phyloP scores from a whole-genome alignment of 331 rosid genomes.

The Erythrophleum ivorense region DNA sequence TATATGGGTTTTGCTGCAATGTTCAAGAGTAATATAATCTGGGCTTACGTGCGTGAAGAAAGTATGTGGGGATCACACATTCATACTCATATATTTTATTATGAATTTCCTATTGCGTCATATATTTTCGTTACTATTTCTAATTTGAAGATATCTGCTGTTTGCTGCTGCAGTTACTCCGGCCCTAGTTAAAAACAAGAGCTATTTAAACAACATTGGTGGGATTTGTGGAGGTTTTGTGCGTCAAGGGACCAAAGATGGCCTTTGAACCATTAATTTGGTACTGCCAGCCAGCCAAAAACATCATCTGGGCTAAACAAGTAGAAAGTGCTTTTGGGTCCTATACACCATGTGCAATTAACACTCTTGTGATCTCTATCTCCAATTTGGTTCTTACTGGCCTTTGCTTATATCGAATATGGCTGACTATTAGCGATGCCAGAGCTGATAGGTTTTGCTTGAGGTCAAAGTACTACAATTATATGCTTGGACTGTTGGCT shows the following conservation, averaged over 20 bases:
- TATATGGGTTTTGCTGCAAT: neutral
- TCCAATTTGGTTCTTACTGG: conserved; percentile 75
- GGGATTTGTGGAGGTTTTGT: conserved; percentile 17
- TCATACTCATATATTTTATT: too few relatives aligned
- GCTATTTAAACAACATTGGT: conserved; percentile 11
- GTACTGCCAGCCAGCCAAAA: conserved; percentile 75
- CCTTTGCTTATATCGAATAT: conserved; percentile 65
- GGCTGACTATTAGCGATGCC: conserved; percentile 59
- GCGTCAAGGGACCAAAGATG: conserved; percentile 49
- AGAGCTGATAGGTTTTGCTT: conserved; percentile 63
- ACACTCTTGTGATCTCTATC: conserved; percentile 65
- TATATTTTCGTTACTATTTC: neutral
- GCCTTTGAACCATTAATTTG: conserved; percentile 65
- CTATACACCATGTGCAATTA: conserved; percentile 86
- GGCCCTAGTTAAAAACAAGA: neutral
- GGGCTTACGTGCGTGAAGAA: neutral
- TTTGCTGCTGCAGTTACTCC: conserved; percentile 39
- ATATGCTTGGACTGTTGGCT: conserved; percentile 66
- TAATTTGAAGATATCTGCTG: conserved; percentile 20
- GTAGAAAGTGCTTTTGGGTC: conserved; percentile 77
- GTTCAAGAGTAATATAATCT: neutral
- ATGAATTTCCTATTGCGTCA: neutral
- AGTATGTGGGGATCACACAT: neutral
- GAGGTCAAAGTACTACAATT: conserved; percentile 68
- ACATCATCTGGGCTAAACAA: conserved; percentile 60